Evolutionary conservation across 1,284 basidiomycete species (phyloP).

Genomic region (Ceratobasidium sp.): DNA sequence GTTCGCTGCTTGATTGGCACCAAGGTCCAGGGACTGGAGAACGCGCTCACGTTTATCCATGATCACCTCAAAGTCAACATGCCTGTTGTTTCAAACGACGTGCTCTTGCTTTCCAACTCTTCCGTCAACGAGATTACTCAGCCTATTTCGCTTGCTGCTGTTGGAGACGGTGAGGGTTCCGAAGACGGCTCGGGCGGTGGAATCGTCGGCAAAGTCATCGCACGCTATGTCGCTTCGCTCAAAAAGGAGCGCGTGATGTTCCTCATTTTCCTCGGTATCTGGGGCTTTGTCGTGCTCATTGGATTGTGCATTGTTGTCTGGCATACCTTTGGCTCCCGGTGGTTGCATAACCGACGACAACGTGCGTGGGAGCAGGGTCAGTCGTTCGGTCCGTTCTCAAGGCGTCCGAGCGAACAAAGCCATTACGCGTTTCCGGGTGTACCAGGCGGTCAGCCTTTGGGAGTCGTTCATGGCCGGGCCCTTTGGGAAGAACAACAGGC

Average conservation of each 20-base stretch:
- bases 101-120: constrained; percentile 75
- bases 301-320: constrained; percentile 69
- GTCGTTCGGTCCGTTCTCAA: constrained; percentile 27
- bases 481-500: constrained; percentile 6
- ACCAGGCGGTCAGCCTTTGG: constrained; percentile 21
- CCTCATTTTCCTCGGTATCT: constrained; percentile 78
- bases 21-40: constrained; percentile 87
- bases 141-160: constrained; percentile 81
- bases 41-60: constrained; percentile 90
- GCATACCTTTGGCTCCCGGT: constrained; percentile 64
- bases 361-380: constrained; percentile 57
- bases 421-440: constrained; percentile 15
- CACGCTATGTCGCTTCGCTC: constrained; percentile 73
- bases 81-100: constrained; percentile 72
- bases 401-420: constrained; percentile 29
- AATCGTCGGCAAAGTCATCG: constrained; percentile 75
- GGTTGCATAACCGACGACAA: constrained; percentile 58
- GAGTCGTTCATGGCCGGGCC: neutral
- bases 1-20: constrained; percentile 87
- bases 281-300: constrained; percentile 78
- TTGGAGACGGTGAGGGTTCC: constrained; percentile 61
- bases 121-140: constrained; percentile 76
- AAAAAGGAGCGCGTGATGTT: constrained; percentile 86
- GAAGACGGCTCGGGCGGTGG: constrained; percentile 60
- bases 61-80: constrained; percentile 84